Evolutionary conservation across 306 rosid species (phyloP), one percentile per base, ranked within the genome.

Genomic region (Castanea mollissima): DNA sequence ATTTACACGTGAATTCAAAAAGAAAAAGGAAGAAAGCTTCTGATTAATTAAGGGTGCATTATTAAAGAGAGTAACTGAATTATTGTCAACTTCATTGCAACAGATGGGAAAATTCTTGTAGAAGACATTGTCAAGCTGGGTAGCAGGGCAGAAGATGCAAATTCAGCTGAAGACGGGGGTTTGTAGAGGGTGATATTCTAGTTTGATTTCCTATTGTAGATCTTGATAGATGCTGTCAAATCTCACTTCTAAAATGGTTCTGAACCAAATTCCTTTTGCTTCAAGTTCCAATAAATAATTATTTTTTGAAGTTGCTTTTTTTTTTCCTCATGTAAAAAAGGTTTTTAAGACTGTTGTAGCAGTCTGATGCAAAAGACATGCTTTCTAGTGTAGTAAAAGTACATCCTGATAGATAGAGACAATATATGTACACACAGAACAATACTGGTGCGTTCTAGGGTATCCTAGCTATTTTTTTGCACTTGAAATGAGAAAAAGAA

Each of bases 21-120:
- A 49, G 5, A 46, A 49, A 49, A 49, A 3, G 54, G 54, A 12
- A 49, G 54, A 68, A 68, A 35, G 15, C 27, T 68, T 68, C 29
- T 68, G 38, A 5, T 68, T 5, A 68, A 68, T 68, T 19, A 35
- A 68, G 54, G 21, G 49, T 9, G 51, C 31, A 23, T 73, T 73
- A 55, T 76, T 76, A 74, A 62, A n/a, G 70, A 86, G 71, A 68
- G 46, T 74, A 60, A 56, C 68, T 23, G 72, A 41, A 63, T 65
- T 32, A 71, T 46, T 76, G 31, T 79, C 23, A 7, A 51, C 23
- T 80, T 81, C 60, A 63, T 69, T 81, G 79, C 57, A 57, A 72
- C 93, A 94, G 99, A 94, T 80, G 99, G 99, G 63, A 94, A 91
- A 81, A 94, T 94, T 83, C 92, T 92, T 68, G 99, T 94, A 13